A percentile compares a stretch with the other conserved stretches of the same genome.
These are phyloP conservation scores for Torrubiella hemipterigena DNA, from an alignment of 2,329 filamentous ascomycete genomes.

Conservation along the genomic window DNA sequence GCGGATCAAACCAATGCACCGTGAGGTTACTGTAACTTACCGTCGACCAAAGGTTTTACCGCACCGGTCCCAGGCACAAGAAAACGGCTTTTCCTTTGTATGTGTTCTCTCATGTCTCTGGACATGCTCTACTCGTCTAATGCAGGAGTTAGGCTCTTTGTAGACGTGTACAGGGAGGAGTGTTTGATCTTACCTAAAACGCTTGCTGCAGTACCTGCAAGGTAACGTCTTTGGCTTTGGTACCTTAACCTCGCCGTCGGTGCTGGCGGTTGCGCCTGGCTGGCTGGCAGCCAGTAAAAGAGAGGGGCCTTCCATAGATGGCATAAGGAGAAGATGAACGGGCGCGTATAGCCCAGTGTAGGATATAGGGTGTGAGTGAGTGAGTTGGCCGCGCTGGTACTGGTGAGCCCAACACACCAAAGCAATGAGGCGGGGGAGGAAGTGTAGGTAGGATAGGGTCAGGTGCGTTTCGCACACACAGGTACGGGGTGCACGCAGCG, in stretches of 20 bases:
- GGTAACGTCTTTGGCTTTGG: constrained; percentile 51
- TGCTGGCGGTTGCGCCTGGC: constrained; percentile 15
- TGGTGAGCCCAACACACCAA: no score
- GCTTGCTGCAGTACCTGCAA: constrained; percentile 51
- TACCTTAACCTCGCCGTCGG: constrained; percentile 39
- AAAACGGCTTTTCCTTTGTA: constrained; percentile 54
- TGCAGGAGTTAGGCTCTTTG: not conserved
- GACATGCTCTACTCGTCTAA: constrained; percentile 51
- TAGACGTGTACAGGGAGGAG: constrained; percentile 1
- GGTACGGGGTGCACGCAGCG: no score
- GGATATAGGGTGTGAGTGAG: no score
- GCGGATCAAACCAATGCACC: constrained; percentile 1
- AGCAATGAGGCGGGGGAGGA: no score
- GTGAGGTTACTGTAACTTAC: constrained; percentile 26
- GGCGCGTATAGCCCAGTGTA: no score
- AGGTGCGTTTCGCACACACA: no score
- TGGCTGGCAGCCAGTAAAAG: constrained; percentile 16
- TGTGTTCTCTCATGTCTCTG: constrained; percentile 53
- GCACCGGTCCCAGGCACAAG: constrained; percentile 46
- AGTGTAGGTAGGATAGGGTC: no score
- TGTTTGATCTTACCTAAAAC: constrained; percentile 39
- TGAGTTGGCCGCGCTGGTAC: no score
- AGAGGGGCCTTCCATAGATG: constrained; percentile 36
- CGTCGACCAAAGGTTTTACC: constrained; percentile 51
- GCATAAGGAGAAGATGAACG: constrained; percentile 38